Percentiles rank a stretch among this genome's conserved stretches.
These are phyloP conservation scores for Tetrahymena malaccensis DNA, from an alignment of 73 alveolate species.

Conservation along the genomic window DNA sequence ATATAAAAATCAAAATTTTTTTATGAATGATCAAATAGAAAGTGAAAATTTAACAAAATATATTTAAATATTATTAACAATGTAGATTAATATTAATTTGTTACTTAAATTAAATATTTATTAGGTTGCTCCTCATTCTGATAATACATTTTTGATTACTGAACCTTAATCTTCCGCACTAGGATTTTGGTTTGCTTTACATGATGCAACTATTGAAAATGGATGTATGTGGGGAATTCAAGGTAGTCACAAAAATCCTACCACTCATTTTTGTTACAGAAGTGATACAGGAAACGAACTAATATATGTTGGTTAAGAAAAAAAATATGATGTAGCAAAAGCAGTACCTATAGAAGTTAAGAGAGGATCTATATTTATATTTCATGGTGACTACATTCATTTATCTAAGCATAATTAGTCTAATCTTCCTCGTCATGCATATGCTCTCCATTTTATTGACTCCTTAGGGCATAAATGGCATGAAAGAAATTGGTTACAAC, in stretches of 20 bases:
- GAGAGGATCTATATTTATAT: constrained; percentile 56
- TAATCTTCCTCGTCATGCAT: constrained; percentile 64
- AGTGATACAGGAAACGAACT: constrained; percentile 9
- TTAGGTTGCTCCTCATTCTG: constrained; percentile 54
- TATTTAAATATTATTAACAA: no score
- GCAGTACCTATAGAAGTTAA: constrained; percentile 63
- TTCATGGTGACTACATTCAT: constrained; percentile 74
- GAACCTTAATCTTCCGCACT: constrained; percentile 48
- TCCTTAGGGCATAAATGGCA: constrained; percentile 42
- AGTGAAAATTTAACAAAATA: no score
- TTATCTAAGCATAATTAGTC: constrained; percentile 54
- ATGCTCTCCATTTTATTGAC: constrained; percentile 69
- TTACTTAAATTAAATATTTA: not conserved
- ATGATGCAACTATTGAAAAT: constrained; percentile 57
- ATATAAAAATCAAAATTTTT: no score
- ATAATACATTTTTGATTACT: constrained; percentile 47
- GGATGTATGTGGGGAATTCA: constrained; percentile 72
- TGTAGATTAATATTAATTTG: not conserved
- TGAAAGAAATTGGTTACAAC: constrained; percentile 60
- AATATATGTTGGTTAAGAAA: not conserved
- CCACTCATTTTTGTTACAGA: not conserved
- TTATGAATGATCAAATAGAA: no score
- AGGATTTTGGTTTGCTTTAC: constrained; percentile 69
- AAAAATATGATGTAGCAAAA: constrained; percentile 26
- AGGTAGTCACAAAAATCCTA: constrained; percentile 46